Evolutionary conservation across 768 basidiomycete species (phyloP).

Genomic region (Suillus hirtellus): DNA sequence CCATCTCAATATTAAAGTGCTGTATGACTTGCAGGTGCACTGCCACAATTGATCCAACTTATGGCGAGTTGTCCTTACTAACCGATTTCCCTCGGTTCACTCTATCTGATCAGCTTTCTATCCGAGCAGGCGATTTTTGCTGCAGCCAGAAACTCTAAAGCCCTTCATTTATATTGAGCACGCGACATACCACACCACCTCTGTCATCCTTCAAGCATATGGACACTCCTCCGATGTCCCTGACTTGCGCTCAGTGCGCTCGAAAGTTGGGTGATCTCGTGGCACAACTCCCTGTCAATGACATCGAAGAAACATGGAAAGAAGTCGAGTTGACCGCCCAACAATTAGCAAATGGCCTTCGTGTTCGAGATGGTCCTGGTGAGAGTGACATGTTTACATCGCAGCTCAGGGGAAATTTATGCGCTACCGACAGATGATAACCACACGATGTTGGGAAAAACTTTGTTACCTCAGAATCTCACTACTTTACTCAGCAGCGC

Average conservation of each 20-base stretch:
- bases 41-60: neutral
- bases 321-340: conserved; percentile 52
- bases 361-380: conserved; percentile 57
- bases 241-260: conserved; percentile 30
- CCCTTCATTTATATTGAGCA: neutral
- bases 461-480: conserved; percentile 63
- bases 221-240: conserved; percentile 18
- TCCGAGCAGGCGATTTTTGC: neutral
- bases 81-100: conserved; percentile 6
- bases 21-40: conserved; percentile 1
- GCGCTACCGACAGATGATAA: conserved; percentile 54
- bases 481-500: conserved; percentile 60
- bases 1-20: neutral
- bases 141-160: neutral
- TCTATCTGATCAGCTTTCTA: conserved; percentile 5
- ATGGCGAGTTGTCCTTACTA: neutral
- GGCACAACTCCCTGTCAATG: conserved; percentile 33
- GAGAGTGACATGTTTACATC: conserved; percentile 20
- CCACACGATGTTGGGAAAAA: conserved; percentile 67
- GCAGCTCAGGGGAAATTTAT: conserved; percentile 17
- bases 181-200: neutral
- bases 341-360: conserved; percentile 61
- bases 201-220: conserved; percentile 14
- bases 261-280: conserved; percentile 35
- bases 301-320: conserved; percentile 44